Conservation (phyloP, 2,329 filamentous ascomycete genomes). For the Colletotrichum tabaci region DNA sequence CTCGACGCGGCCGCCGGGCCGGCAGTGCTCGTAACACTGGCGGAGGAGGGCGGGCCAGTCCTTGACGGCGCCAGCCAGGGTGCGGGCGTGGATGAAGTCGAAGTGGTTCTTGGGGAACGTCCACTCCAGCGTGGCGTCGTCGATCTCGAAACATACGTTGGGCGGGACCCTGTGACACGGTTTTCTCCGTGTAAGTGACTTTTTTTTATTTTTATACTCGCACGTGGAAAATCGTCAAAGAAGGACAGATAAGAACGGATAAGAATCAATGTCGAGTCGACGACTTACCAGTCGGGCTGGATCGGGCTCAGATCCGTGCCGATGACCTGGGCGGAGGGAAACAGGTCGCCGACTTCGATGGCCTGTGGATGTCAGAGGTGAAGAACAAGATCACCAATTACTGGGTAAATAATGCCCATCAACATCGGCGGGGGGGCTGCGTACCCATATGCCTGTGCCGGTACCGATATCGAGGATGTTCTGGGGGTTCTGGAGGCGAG, state of each 20-base stretch:
- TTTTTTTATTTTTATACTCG: not conserved
- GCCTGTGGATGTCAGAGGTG: conserved; percentile 50
- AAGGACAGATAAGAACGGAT: too few relatives aligned
- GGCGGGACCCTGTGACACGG: conserved; percentile 42
- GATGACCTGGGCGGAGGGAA: conserved; percentile 63
- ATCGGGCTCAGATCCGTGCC: conserved; percentile 49
- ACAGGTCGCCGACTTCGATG: conserved; percentile 75
- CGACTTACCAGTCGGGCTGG: conserved; percentile 45
- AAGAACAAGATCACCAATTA: not conserved
- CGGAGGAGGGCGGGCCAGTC: conserved; percentile 49
- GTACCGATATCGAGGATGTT: conserved; percentile 61
- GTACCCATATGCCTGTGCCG: conserved; percentile 68
- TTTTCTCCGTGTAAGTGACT: not conserved
- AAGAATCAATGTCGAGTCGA: not conserved
- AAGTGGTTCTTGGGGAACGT: conserved; percentile 49
- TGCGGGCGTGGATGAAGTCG: conserved; percentile 53
- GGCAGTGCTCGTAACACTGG: conserved; percentile 49
- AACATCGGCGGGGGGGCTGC: conserved; percentile 11
- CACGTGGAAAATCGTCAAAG: too few relatives aligned
- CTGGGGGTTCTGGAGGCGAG: conserved; percentile 55
- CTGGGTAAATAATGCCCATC: conserved; percentile 35
- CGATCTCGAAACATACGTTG: conserved; percentile 48
- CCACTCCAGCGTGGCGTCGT: conserved; percentile 48
- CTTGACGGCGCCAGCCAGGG: conserved; percentile 48
- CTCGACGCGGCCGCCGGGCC: conserved; percentile 63